Base-by-base conservation (phyloP, 176 grass and related monocot genomes). In the Bonia amplexicaulis region DNA sequence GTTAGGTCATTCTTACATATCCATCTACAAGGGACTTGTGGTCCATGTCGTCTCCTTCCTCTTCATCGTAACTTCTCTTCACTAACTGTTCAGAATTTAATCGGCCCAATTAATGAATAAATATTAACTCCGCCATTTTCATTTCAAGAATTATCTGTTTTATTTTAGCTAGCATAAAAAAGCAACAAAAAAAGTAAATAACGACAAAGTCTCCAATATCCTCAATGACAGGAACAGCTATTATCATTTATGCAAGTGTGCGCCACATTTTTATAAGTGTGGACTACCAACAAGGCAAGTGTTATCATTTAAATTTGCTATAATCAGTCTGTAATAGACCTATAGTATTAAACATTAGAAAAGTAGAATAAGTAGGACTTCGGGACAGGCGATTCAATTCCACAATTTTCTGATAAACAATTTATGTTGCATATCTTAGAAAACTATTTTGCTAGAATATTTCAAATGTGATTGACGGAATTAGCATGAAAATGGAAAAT, bases 1-100 rank as follows among this genome's bases (percentile, higher is more conserved):
- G 54, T 74, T 82, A 53, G 54, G 46, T 54, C 42, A 64, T 89
- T 64, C 96, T 98, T 85, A 98, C 96, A 73, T 91, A 94, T 95
- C 96, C 96, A 87, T 98, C 91, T 74, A 62, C 58, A 44, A 96
- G 75, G 78, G 84, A 89, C 45, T 75, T 94, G 83, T 92, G 71
- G 71, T 98, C 96, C 35, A 62, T 51, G 40, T 90, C 96, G 17
- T 91, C 93, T 70, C 85, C 88, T 83, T 89, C 90, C 17, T 89
- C 88, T 69, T 80, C 86, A 27, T 87, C 83, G 67, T 63, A 79
- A 48, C 51, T 81, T 84, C 31, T 79, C 52, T 23, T 84, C 16
- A 77, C 69, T 74, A 87, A 45, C 96, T 98, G 44, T 88, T 80
- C 37, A 77, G 27, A 81, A 60, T 80, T 45, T 14, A 41, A 77